Evolutionary conservation across 2,329 filamentous ascomycete genomes (phyloP).

Genomic region (Fusarium poae): DNA sequence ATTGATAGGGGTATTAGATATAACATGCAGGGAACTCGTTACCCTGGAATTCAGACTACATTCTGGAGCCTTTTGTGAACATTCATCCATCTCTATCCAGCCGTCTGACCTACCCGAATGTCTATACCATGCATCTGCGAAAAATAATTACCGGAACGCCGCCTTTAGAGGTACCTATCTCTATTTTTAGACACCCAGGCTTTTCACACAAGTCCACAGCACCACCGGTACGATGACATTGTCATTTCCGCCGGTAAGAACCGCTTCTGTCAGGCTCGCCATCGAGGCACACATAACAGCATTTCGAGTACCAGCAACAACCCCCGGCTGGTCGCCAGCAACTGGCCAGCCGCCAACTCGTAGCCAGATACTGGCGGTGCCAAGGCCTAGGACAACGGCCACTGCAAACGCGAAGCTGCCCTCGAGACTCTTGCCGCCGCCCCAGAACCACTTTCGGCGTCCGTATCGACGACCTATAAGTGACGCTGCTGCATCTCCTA

Average conservation of each 20-base stretch:
- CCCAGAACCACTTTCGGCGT: conserved; percentile 93
- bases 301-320: conserved; percentile 67
- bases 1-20: conserved; percentile 39
- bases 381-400: conserved; percentile 82
- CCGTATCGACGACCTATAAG: conserved; percentile 90
- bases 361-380: conserved; percentile 80
- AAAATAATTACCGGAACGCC: conserved; percentile 33
- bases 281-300: conserved; percentile 79
- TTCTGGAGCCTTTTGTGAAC: conserved; percentile 36
- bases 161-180: conserved; percentile 8
- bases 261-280: conserved; percentile 93
- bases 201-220: conserved; percentile 91
- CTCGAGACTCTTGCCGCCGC: conserved; percentile 94
- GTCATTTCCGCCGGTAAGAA: conserved; percentile 96
- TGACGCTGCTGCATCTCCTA: conserved; percentile 94
- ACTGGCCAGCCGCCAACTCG: conserved; percentile 80
- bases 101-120: conserved; percentile 14
- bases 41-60: conserved; percentile 9
- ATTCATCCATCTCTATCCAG: conserved; percentile 44
- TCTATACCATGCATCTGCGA: conserved; percentile 18
- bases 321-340: conserved; percentile 55
- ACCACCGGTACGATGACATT: conserved; percentile 97
- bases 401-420: conserved; percentile 84
- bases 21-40: conserved; percentile 2
- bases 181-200: conserved; percentile 67